Evolutionary conservation across 2,329 filamentous ascomycete genomes (phyloP).

Genomic region (Penicillium sp.): DNA sequence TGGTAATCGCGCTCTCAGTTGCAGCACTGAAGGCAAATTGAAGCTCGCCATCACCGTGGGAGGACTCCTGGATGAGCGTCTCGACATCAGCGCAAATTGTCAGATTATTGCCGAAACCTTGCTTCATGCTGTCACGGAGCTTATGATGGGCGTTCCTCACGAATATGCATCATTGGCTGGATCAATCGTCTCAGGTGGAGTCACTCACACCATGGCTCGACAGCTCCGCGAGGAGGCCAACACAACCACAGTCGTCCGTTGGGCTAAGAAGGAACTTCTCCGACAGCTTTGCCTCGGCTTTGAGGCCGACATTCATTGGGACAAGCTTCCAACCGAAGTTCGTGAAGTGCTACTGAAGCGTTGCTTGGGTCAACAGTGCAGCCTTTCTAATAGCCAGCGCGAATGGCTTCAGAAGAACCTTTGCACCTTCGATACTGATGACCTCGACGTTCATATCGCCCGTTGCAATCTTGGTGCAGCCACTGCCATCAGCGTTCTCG

Average conservation of each 20-base stretch:
- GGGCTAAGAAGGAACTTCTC: conserved; percentile 47
- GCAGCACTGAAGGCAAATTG: conserved; percentile 26
- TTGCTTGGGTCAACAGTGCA: conserved; percentile 44
- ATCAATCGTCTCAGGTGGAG: conserved; percentile 32
- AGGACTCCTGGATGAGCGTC: conserved; percentile 27
- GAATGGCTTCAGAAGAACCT: conserved; percentile 44
- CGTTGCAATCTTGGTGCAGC: conserved; percentile 50
- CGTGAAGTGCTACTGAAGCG: conserved; percentile 47
- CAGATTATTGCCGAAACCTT: conserved; percentile 40
- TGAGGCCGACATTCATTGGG: conserved; percentile 52
- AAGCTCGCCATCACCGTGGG: conserved; percentile 35
- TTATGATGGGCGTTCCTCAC: conserved; percentile 35
- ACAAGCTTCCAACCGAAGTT: conserved; percentile 47
- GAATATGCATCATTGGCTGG: conserved; percentile 37
- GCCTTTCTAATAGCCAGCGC: conserved; percentile 41
- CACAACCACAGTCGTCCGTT: conserved; percentile 38
- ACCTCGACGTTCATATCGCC: conserved; percentile 46
- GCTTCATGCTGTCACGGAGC: conserved; percentile 38
- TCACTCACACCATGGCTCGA: conserved; percentile 35
- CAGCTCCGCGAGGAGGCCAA: conserved; percentile 38
- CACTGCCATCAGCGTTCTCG: conserved; percentile 32
- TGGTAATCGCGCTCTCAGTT: conserved; percentile 37
- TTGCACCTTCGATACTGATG: conserved; percentile 36
- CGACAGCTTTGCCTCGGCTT: conserved; percentile 49
- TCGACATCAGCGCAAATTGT: conserved; percentile 37